phyloP scores from a whole-genome alignment of 148 eudicot species.

The Mesembryanthemum crystallinum region DNA sequence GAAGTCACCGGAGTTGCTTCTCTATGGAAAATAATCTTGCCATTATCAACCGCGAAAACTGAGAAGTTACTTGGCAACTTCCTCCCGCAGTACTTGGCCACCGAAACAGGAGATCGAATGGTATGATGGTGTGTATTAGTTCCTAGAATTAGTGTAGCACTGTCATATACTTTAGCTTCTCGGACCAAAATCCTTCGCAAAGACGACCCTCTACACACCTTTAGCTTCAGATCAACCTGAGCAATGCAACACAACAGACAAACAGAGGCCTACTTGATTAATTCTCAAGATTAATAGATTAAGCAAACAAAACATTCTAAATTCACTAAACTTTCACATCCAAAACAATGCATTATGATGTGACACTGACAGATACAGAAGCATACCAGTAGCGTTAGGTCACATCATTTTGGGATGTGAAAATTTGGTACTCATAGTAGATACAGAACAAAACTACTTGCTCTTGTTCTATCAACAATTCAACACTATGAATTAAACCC shows the following conservation, averaged over 20 bases:
- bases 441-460: not conserved
- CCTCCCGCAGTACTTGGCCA: conserved; percentile 74
- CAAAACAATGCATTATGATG: not conserved
- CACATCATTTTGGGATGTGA: not conserved
- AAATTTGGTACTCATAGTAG: not conserved
- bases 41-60: conserved; percentile 60
- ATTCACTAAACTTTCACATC: not conserved
- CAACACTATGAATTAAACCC: not conserved
- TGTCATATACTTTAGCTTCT: conserved; percentile 44
- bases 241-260: not conserved
- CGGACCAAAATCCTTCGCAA: conserved; percentile 52
- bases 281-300: not conserved
- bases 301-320: not conserved
- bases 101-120: conserved; percentile 54
- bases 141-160: conserved; percentile 55
- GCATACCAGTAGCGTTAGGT: not conserved
- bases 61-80: conserved; percentile 45
- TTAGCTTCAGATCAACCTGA: conserved; percentile 72
- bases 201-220: conserved; percentile 65
- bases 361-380: not conserved
- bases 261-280: not conserved
- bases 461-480: too few relatives aligned
- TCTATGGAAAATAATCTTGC: conserved; percentile 52
- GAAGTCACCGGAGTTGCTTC: conserved; percentile 28
- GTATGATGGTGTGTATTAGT: conserved; percentile 44